These are phyloP conservation scores for Penstemon newberryi DNA, from an alignment of 257 asterid genomes.

Conservation along the genomic window DNA sequence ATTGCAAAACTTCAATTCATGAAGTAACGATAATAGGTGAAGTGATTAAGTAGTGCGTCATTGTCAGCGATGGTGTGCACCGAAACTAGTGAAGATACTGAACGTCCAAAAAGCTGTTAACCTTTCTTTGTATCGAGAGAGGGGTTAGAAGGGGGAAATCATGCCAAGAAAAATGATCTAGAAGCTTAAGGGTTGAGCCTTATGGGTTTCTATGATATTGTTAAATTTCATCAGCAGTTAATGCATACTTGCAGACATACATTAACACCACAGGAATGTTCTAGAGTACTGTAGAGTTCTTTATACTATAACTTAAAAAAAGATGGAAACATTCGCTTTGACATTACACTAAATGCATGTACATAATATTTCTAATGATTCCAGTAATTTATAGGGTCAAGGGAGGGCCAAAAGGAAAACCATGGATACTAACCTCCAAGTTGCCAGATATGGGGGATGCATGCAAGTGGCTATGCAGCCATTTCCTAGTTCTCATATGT, in stretches of 20 bases:
- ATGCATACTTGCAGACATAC: slow-evolving; percentile 1
- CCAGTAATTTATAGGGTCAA: neutral
- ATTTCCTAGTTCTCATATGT: slow-evolving; percentile 85
- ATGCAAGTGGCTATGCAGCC: slow-evolving; percentile 99
- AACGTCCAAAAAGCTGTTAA: neutral
- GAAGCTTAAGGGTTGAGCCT: neutral
- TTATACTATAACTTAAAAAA: neutral
- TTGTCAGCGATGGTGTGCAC: neutral
- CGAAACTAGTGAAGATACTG: neutral
- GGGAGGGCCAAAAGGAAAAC: neutral
- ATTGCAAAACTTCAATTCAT: neutral
- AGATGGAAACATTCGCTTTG: neutral
- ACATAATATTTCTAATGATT: neutral
- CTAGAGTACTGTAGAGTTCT: neutral
- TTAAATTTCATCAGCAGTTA: neutral
- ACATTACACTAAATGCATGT: slow-evolving; percentile 8
- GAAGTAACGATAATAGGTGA: neutral
- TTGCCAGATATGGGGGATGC: slow-evolving; percentile 97
- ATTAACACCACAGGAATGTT: neutral
- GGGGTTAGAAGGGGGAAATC: neutral
- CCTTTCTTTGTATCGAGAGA: neutral
- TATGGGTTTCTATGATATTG: neutral
- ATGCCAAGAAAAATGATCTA: neutral
- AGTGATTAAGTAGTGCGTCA: neutral
- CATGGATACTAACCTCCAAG: slow-evolving; percentile 68